Base-by-base conservation (phyloP, 1,284 basidiomycete genomes). In the Cutaneotrichosporon mucoides region DNA sequence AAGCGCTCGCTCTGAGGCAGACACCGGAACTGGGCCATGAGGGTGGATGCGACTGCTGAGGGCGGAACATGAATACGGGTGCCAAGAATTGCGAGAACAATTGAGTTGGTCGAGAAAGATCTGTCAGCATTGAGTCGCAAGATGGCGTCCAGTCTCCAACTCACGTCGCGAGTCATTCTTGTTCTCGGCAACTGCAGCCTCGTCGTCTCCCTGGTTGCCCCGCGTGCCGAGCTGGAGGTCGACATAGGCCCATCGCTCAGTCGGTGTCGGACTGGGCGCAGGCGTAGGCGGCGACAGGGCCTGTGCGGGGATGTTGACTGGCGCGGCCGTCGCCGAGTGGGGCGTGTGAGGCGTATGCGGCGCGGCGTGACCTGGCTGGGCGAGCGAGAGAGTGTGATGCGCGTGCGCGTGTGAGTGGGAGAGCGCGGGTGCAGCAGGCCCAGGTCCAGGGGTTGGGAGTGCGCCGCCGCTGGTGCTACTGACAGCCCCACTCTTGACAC, bases 1-100 rank as follows among this genome's bases (percentile, higher is more conserved):
- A 83, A 83, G 34, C 89, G 84, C 41, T 66, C 62, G 41, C 56
- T 50, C 56, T 68, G 61, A 24, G 61, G 34, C 13, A 71, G 57
- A 2, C 38, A 9, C 36, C 66, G 66, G 64, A 75, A 76, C 15
- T 50, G 51, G 2, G 53, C 24, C 36, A 74, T 35, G 9, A 74
- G 46, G 15, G 46, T 38, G 10, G 13, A 15, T 6, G 55, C 46
- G 33, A 38, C 46, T 56, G 55, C 24, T 24, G 24, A 7, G 43
- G 37, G 36, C 24, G 24, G 24, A 24, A 24, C 24, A 24, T 24
- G 24, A 24, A 24, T 24, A 3, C 2, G 24, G 24, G 24, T 24
- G 24, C 24, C 24, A 24, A 24, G 24, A 24, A 24, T 24, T 24
- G 24, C 24, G 24, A 24, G 24, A 24, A 24, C 24, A 24, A 24